Evolutionary conservation across 2,329 filamentous ascomycete genomes (phyloP).

Genomic region (Beauveria asiatica): DNA sequence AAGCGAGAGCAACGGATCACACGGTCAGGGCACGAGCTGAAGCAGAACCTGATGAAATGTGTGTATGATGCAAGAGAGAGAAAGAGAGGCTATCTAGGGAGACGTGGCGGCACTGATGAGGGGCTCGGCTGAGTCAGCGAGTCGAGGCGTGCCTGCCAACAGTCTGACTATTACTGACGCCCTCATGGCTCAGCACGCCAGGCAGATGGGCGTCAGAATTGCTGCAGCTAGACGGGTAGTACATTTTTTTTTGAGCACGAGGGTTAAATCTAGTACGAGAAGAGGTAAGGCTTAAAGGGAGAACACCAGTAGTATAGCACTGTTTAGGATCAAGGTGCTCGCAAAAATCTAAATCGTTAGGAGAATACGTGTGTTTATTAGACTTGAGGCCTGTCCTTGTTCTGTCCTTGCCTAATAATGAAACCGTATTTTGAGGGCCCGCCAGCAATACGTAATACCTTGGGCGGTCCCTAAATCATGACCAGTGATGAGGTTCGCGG

Average conservation of each 20-base stretch:
- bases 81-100: too few relatives aligned
- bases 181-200: conserved; percentile 69
- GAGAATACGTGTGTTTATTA: conserved; percentile 17
- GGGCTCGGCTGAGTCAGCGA: too few relatives aligned
- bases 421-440: conserved; percentile 10
- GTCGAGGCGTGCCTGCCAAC: too few relatives aligned
- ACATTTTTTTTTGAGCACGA: background rate
- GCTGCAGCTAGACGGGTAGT: background rate
- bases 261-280: conserved; percentile 13
- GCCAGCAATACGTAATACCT: too few relatives aligned
- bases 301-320: conserved; percentile 17
- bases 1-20: too few relatives aligned
- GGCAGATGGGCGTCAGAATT: conserved; percentile 32
- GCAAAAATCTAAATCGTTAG: conserved; percentile 16
- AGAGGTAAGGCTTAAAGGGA: conserved; percentile 13
- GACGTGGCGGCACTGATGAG: too few relatives aligned
- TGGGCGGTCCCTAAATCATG: background rate
- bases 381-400: conserved; percentile 16
- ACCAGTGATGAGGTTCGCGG: too few relatives aligned
- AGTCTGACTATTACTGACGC: conserved; percentile 84
- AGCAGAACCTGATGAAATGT: too few relatives aligned
- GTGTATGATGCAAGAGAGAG: too few relatives aligned
- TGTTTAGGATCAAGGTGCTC: conserved; percentile 14
- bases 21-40: too few relatives aligned
- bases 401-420: conserved; percentile 16